Conservation (phyloP, 176 grass and related monocot genomes). For the Oryza meyeriana region DNA sequence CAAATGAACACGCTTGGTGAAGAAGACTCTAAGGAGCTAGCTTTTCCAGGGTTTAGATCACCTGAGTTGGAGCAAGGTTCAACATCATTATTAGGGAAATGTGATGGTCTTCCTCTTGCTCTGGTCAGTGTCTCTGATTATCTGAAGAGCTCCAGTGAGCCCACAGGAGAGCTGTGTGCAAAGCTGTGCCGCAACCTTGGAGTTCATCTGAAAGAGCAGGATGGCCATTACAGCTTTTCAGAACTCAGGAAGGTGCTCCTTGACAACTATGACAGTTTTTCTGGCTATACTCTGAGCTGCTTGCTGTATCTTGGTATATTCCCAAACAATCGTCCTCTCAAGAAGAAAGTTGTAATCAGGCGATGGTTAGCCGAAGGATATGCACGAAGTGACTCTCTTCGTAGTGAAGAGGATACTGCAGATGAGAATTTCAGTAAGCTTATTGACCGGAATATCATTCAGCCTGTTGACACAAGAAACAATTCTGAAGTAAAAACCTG, state of each 20-base stretch:
- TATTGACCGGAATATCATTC: slow-evolving; percentile 12
- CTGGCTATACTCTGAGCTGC: not conserved
- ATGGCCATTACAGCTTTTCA: slow-evolving; percentile 9
- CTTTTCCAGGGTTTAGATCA: not conserved
- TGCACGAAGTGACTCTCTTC: not conserved
- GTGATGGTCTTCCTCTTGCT: slow-evolving; percentile 38
- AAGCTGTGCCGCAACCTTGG: slow-evolving; percentile 23
- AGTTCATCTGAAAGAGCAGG: slow-evolving; percentile 15
- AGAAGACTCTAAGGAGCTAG: slow-evolving; percentile 30
- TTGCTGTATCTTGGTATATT: slow-evolving; percentile 35
- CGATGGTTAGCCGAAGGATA: slow-evolving; percentile 44
- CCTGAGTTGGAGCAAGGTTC: slow-evolving; percentile 9
- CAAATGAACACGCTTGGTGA: slow-evolving; percentile 23
- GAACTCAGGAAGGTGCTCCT: slow-evolving; percentile 22
- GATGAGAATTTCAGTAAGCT: slow-evolving; percentile 19
- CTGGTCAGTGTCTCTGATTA: slow-evolving; percentile 25
- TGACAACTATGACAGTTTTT: slow-evolving; percentile 25
- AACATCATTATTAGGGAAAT: not conserved
- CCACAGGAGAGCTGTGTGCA: slow-evolving; percentile 18
- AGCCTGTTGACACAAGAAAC: not conserved
- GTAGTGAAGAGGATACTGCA: slow-evolving; percentile 12
- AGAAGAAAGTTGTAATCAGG: slow-evolving; percentile 31
- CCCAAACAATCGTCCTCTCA: not conserved
- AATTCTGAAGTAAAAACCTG: slow-evolving; percentile 28
- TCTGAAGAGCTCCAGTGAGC: slow-evolving; percentile 25